These are phyloP conservation scores for Corrigiola litoralis DNA, from an alignment of 179 eudicot species.

Conservation along the genomic window DNA sequence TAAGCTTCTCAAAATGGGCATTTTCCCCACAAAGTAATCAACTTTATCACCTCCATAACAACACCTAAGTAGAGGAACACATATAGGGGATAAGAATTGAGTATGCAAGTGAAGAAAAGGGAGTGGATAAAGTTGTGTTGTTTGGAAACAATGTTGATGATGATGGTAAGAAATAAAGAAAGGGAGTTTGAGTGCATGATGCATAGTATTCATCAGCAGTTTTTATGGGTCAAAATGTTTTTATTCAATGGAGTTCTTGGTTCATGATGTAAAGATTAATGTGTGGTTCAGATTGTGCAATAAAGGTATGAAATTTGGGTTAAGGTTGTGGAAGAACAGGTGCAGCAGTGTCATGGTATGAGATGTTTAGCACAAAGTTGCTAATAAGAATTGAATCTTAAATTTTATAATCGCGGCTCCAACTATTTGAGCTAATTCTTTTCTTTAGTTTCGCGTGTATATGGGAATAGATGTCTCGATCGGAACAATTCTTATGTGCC, in stretches of 20 bases:
- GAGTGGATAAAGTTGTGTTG: slow-evolving; percentile 2
- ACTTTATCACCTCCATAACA: slow-evolving; percentile 28
- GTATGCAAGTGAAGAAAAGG: slow-evolving; percentile 12
- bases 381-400: too few species aligned
- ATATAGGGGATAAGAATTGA: slow-evolving; percentile 22
- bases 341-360: too few species aligned
- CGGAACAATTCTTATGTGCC: too few species aligned
- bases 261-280: too few species aligned
- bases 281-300: too few species aligned
- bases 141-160: background rate
- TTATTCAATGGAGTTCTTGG: background rate
- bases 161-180: slow-evolving; percentile 19
- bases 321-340: too few species aligned
- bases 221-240: background rate
- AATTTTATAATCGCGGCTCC: too few species aligned
- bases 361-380: too few species aligned
- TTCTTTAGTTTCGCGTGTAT: too few species aligned
- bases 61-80: slow-evolving; percentile 30
- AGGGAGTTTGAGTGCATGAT: slow-evolving; percentile 15
- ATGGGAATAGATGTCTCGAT: too few species aligned
- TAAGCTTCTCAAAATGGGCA: slow-evolving; percentile 25
- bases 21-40: slow-evolving; percentile 7
- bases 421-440: too few species aligned
- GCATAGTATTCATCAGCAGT: slow-evolving; percentile 11
- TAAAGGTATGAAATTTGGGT: too few species aligned